phyloP scores from a whole-genome alignment of 2,329 filamentous ascomycete genomes.

The Ophiostoma ips region DNA sequence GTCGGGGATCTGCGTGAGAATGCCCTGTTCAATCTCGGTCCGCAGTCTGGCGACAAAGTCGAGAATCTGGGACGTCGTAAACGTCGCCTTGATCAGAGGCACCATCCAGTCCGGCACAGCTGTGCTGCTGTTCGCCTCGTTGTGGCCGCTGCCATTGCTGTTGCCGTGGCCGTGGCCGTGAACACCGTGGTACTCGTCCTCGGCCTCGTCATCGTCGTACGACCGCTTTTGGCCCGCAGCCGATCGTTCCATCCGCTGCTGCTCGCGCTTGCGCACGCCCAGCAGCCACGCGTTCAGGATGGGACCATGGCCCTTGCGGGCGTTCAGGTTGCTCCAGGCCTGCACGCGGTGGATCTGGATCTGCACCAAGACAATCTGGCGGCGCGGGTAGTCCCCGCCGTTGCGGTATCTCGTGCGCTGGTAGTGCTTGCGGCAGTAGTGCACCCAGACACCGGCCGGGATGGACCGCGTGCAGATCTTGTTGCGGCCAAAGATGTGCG shows the following conservation, averaged over 20 bases:
- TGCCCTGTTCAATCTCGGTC: conserved; percentile 28
- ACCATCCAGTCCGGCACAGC: conserved; percentile 37
- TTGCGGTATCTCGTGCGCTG: conserved; percentile 62
- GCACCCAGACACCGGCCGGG: conserved; percentile 56
- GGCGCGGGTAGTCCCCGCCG: conserved; percentile 41
- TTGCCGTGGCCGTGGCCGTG: too few relatives aligned
- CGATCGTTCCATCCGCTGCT: conserved; percentile 33
- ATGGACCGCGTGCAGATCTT: conserved; percentile 62
- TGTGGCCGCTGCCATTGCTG: conserved; percentile 16
- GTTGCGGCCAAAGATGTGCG: conserved; percentile 72
- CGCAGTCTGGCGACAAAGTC: conserved; percentile 33
- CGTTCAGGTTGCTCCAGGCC: conserved; percentile 44
- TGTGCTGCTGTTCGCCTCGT: conserved; percentile 22
- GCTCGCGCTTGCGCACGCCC: conserved; percentile 49
- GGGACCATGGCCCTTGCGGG: conserved; percentile 22
- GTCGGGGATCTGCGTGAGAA: conserved; percentile 36
- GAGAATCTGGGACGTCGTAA: conserved; percentile 33
- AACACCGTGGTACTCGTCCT: conserved; percentile 9
- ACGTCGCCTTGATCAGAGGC: conserved; percentile 27
- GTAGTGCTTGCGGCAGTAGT: conserved; percentile 71
- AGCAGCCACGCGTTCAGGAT: conserved; percentile 47
- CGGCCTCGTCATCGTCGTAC: conserved; percentile 16
- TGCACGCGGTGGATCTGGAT: conserved; percentile 49
- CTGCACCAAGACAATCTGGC: conserved; percentile 50
- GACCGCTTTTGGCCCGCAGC: background rate